Evolutionary conservation across 2,329 filamentous ascomycete genomes (phyloP).

Genomic region (Neonectria sp.): DNA sequence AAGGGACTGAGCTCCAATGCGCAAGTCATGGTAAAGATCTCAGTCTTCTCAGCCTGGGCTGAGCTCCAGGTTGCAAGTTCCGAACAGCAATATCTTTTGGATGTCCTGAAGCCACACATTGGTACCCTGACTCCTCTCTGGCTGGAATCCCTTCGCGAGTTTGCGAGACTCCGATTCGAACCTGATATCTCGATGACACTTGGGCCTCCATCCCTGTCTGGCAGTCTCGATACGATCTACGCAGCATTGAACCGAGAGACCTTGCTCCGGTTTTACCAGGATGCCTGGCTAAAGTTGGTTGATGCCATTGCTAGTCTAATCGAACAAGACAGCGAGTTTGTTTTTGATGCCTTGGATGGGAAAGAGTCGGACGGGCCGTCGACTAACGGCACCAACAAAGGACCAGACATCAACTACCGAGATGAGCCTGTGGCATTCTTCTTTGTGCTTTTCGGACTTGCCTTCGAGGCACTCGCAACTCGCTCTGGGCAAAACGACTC

Average conservation of each 20-base stretch:
- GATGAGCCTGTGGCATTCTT: constrained; percentile 99
- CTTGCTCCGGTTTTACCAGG: constrained; percentile 94
- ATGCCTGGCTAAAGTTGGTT: constrained; percentile 95
- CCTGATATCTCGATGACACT: constrained; percentile 95
- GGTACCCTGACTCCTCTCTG: constrained; percentile 92
- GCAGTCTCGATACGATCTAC: constrained; percentile 93
- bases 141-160: constrained; percentile 94
- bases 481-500: constrained; percentile 69
- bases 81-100: constrained; percentile 89
- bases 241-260: constrained; percentile 96
- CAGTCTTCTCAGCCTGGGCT: constrained; percentile 97
- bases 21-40: constrained; percentile 98
- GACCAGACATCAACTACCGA: constrained; percentile 93
- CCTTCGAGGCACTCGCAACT: constrained; percentile 94
- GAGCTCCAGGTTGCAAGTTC: constrained; percentile 95
- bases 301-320: constrained; percentile 98
- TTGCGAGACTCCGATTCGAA: constrained; percentile 93
- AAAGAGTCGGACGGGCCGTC: constrained; percentile 72
- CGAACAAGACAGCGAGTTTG: constrained; percentile 97
- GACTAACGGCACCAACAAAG: constrained; percentile 69
- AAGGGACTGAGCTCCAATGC: constrained; percentile 95
- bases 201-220: constrained; percentile 84
- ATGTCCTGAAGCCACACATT: constrained; percentile 92
- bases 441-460: constrained; percentile 96
- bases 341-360: constrained; percentile 96